These are phyloP conservation scores for Coemansia sp. DNA, from an alignment of 192 early-diverging fungal genomes.

Conservation along the genomic window DNA sequence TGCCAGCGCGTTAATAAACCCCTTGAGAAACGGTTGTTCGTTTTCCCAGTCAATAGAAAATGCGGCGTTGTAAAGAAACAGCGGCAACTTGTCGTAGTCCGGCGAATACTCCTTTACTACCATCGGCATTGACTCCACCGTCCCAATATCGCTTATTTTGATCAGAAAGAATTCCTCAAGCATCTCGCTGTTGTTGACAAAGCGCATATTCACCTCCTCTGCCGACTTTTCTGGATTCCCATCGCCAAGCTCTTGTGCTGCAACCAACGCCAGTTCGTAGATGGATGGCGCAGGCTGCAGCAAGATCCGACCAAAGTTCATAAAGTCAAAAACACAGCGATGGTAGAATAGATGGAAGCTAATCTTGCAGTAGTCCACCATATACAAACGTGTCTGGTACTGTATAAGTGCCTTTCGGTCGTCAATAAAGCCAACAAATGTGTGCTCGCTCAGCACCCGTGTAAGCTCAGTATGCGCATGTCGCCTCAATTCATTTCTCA, in stretches of 20 bases:
- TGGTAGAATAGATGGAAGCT: constrained; percentile 93
- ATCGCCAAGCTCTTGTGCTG: constrained; percentile 39
- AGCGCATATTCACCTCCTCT: constrained; percentile 16
- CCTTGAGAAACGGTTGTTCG: constrained; percentile 84
- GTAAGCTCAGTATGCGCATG: constrained; percentile 62
- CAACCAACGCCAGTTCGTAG: constrained; percentile 67
- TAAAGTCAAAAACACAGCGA: constrained; percentile 74
- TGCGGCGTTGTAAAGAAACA: constrained; percentile 78
- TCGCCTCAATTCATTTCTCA: constrained; percentile 71
- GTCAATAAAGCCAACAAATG: constrained; percentile 88
- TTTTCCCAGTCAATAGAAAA: constrained; percentile 82
- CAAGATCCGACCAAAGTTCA: constrained; percentile 81
- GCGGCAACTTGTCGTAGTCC: constrained; percentile 80
- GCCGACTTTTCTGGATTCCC: constrained; percentile 33
- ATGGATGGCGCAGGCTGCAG: constrained; percentile 68
- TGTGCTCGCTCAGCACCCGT: constrained; percentile 76
- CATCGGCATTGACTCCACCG: constrained; percentile 74
- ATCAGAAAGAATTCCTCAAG: constrained; percentile 89
- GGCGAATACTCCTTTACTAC: constrained; percentile 80
- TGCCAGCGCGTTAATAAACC: constrained; percentile 60
- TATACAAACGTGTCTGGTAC: constrained; percentile 79
- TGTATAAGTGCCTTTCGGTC: constrained; percentile 81
- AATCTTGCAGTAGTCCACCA: constrained; percentile 76
- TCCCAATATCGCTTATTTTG: constrained; percentile 62
- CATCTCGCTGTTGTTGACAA: constrained; percentile 67